Base-by-base conservation (phyloP, 73 alveolate species). In the Breviolum minutum region DNA sequence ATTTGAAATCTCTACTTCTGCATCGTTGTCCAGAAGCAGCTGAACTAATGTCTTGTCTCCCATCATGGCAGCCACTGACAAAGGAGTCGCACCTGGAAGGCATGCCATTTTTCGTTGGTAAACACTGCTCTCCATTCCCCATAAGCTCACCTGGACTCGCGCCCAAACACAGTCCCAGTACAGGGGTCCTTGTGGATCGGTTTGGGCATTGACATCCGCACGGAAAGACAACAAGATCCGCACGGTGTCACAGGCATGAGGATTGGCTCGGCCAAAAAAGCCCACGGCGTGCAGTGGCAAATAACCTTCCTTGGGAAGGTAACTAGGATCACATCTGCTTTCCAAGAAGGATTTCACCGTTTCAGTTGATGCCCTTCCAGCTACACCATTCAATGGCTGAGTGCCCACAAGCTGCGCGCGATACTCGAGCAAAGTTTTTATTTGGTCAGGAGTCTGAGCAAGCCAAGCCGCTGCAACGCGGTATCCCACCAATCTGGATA, bases 331-430 rank as follows among this genome's bases (percentile, higher is more conserved):
- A 27, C 90, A 71, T 20, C 60, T 22, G 8, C 90, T 66, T 24
- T 63, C 97, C 32, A 92, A 80, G 27, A 92, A 16, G 68, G 90
- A 76, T 1, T 40, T 16, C 10, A 92, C 40, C 80, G 97, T 92
- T 29, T 92, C 97, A 12, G 88, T 48, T 14, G 79, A 48, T n/a
- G 80, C 96, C 90, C 81, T 13, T 20, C 82, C 97, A 17, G 80
- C 63, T 24, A 80, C 90, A 16, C 97, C 89, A 24, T 83, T 80
- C 71, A 92, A 8, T 3, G 97, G 90, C 11, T 83, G 29, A 26
- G 20, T 66, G 64, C 87, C 68, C 71, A 60, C 61, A 20, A 83
- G 83, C 7, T 60, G 32, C 6, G 94, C 76, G 7, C 26, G 27
- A n/a, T 7, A 27, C 27, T 79, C 87, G n/a, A 32, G 14, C 87